Evolutionary conservation across 768 basidiomycete species (phyloP).

Genomic region (Panaeolus cyanescens): DNA sequence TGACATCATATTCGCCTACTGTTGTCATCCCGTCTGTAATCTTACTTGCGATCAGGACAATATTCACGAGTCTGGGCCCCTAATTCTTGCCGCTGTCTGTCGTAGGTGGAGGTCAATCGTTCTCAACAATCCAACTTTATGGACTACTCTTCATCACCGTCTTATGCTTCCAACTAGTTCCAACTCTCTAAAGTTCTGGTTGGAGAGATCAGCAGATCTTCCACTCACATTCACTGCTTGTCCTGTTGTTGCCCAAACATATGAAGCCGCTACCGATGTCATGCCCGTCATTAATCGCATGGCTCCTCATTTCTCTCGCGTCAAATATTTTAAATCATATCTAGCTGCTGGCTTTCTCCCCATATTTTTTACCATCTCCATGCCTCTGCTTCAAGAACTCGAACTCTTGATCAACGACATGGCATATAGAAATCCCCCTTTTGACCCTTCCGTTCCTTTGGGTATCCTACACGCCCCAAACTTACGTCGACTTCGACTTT

Average conservation of each 20-base stretch:
- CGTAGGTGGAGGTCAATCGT: constrained; percentile 20
- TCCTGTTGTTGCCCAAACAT: not conserved
- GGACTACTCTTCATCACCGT: constrained; percentile 19
- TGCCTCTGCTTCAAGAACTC: constrained; percentile 16
- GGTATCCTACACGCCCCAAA: constrained; percentile 15
- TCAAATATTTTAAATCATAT: constrained; percentile 14
- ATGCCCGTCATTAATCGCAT: constrained; percentile 12
- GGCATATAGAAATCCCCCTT: not conserved
- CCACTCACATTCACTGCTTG: constrained; percentile 18
- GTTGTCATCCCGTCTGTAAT: constrained; percentile 12
- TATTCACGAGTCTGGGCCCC: constrained; percentile 9
- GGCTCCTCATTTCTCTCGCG: constrained; percentile 14
- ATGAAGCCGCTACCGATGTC: constrained; percentile 2
- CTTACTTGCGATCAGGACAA: constrained; percentile 7
- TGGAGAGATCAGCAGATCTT: constrained; percentile 15
- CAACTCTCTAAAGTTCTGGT: constrained; percentile 14
- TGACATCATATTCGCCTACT: constrained; percentile 19
- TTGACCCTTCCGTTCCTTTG: constrained; percentile 3
- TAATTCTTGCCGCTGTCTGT: constrained; percentile 19
- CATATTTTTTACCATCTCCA: constrained; percentile 11
- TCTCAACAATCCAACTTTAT: constrained; percentile 16
- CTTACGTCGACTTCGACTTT: constrained; percentile 15
- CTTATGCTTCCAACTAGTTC: constrained; percentile 3
- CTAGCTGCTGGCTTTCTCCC: constrained; percentile 15
- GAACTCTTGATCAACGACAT: constrained; percentile 14